These are phyloP conservation scores for Tetrahymena thermophila DNA, from an alignment of 73 alveolate species.

Conservation along the genomic window DNA sequence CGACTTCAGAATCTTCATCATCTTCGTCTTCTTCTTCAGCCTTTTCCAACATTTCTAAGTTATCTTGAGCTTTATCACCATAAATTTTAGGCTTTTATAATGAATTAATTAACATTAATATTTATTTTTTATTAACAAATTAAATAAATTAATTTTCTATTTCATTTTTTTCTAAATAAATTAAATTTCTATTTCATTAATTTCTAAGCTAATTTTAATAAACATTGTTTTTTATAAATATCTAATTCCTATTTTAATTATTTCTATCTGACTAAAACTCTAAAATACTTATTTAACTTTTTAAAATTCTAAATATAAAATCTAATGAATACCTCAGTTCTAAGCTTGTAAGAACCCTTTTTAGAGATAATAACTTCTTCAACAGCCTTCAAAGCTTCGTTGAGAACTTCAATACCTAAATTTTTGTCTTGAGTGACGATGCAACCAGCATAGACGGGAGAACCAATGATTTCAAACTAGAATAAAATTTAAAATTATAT, in stretches of 20 bases:
- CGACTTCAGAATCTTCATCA: not conserved
- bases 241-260: not conserved
- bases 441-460: constrained; percentile 82
- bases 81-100: not conserved
- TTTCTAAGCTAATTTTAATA: too few species aligned
- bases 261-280: not conserved
- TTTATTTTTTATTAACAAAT: not conserved
- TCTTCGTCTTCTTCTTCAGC: not conserved
- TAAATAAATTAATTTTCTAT: not conserved
- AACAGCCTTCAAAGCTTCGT: constrained; percentile 69
- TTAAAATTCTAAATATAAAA: not conserved
- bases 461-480: constrained; percentile 73
- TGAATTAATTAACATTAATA: not conserved
- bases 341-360: not conserved
- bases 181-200: not conserved
- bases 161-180: not conserved
- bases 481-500: not conserved
- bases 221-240: too few species aligned
- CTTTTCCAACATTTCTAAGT: not conserved
- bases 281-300: too few species aligned
- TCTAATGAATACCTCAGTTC: not conserved
- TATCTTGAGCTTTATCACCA: not conserved
- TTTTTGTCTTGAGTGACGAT: constrained; percentile 69
- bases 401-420: constrained; percentile 68
- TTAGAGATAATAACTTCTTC: constrained; percentile 49